phyloP scores from a whole-genome alignment of 2,329 filamentous ascomycete species.

The Neonectria hederae region DNA sequence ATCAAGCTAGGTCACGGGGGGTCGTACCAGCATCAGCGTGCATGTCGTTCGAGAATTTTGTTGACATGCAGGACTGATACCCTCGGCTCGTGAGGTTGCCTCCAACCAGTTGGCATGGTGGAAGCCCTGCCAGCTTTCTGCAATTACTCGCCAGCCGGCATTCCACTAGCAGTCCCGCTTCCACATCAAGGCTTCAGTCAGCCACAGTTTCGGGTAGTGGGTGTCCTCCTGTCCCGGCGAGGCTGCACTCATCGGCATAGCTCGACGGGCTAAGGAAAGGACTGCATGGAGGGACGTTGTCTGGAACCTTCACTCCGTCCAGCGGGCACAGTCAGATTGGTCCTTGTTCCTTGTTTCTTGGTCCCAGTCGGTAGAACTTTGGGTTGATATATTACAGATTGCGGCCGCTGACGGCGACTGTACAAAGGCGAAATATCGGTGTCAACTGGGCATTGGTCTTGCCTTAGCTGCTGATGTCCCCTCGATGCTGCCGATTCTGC shows the following conservation, averaged over 20 bases:
- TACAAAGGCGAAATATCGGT: constrained; percentile 38
- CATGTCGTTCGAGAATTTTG: neutral
- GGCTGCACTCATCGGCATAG: neutral
- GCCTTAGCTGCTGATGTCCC: constrained; percentile 32
- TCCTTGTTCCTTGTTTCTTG: constrained; percentile 11
- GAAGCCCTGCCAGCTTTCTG: neutral
- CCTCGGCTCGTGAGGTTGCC: constrained; percentile 12
- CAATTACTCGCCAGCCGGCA: neutral
- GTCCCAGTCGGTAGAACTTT: constrained; percentile 32
- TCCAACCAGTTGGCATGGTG: neutral
- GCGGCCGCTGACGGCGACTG: constrained; percentile 37
- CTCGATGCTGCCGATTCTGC: constrained; percentile 20
- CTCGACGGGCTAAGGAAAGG: neutral
- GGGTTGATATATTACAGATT: constrained; percentile 44
- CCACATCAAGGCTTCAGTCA: constrained; percentile 2
- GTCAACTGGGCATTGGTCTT: constrained; percentile 40
- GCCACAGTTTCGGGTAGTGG: constrained; percentile 20
- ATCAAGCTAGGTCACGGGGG: constrained; percentile 2
- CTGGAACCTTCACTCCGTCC: neutral
- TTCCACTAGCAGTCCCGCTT: neutral
- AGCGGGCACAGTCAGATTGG: constrained; percentile 29
- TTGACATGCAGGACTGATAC: constrained; percentile 12
- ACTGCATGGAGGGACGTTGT: neutral
- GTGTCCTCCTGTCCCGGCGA: constrained; percentile 10
- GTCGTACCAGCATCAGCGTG: constrained; percentile 10